These are phyloP conservation scores for Lentithecium fluviatile DNA, from an alignment of 495 filamentous ascomycete species.

Conservation along the genomic window DNA sequence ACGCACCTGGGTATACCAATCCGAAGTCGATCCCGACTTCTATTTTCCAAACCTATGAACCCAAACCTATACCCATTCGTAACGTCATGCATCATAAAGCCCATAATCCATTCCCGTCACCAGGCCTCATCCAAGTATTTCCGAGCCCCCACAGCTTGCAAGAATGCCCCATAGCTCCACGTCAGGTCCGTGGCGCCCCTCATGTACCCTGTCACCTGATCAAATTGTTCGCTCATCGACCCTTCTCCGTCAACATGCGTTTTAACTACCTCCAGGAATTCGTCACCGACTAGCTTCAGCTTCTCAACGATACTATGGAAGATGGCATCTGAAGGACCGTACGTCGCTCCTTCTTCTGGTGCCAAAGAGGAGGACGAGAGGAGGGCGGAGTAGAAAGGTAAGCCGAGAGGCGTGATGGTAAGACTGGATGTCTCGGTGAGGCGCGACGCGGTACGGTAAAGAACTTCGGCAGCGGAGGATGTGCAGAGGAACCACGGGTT, in stretches of 20 bases:
- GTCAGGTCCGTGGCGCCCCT: slow-evolving; percentile 45
- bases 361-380: slow-evolving; percentile 18
- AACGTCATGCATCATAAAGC: slow-evolving; percentile 16
- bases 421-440: slow-evolving; percentile 30
- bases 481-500: slow-evolving; percentile 54
- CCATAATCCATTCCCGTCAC: background rate
- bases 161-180: slow-evolving; percentile 46
- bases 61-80: background rate
- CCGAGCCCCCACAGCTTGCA: slow-evolving; percentile 38
- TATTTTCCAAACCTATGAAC: background rate
- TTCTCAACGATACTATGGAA: slow-evolving; percentile 36
- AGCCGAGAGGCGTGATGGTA: slow-evolving; percentile 33
- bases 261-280: slow-evolving; percentile 43
- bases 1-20: background rate
- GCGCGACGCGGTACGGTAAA: slow-evolving; percentile 39
- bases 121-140: slow-evolving; percentile 11
- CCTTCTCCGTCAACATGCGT: slow-evolving; percentile 40
- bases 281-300: slow-evolving; percentile 40
- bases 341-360: slow-evolving; percentile 8
- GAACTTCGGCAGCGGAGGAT: slow-evolving; percentile 40
- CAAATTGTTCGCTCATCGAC: slow-evolving; percentile 45
- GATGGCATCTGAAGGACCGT: slow-evolving; percentile 24
- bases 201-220: slow-evolving; percentile 42
- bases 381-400: slow-evolving; percentile 41
- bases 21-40: too few relatives aligned